These are phyloP conservation scores for Heterobasidion parviporum DNA, from an alignment of 1,284 basidiomycete genomes.

Conservation along the genomic window DNA sequence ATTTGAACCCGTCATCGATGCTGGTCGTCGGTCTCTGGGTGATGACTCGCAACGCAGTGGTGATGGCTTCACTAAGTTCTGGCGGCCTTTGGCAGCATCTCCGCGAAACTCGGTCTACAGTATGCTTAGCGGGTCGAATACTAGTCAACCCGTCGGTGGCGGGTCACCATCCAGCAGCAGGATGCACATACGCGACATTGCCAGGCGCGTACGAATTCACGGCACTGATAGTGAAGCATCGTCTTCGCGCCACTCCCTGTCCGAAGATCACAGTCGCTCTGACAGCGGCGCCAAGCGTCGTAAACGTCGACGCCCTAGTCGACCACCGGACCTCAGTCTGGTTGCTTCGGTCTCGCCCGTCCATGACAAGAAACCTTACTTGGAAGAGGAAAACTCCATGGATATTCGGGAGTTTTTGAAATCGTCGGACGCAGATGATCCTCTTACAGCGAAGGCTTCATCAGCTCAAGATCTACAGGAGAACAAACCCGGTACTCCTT, in stretches of 20 bases:
- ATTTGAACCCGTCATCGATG: slow-evolving; percentile 24
- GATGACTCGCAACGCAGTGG: slow-evolving; percentile 33
- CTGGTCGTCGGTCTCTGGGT: slow-evolving; percentile 26
- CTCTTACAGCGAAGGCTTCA: not conserved
- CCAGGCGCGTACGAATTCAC: slow-evolving; percentile 27
- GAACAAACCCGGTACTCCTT: not conserved
- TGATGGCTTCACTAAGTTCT: slow-evolving; percentile 33
- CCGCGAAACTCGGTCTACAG: slow-evolving; percentile 23
- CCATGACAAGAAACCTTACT: not conserved
- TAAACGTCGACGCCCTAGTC: slow-evolving; percentile 8
- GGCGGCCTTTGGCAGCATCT: slow-evolving; percentile 26
- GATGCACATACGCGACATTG: slow-evolving; percentile 29
- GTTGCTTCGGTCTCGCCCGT: slow-evolving; percentile 1
- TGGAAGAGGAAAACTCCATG: not conserved
- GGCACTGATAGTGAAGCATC: slow-evolving; percentile 33
- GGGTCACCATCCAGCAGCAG: slow-evolving; percentile 36
- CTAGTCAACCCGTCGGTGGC: slow-evolving; percentile 18
- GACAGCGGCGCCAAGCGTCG: slow-evolving; percentile 17
- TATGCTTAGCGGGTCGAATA: slow-evolving; percentile 27
- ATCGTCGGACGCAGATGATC: slow-evolving; percentile 1
- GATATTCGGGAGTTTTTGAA: not conserved
- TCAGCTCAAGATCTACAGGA: not conserved
- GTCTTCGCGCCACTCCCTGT: slow-evolving; percentile 40
- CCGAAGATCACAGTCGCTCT: slow-evolving; percentile 31
- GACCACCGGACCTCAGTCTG: slow-evolving; percentile 9